A percentile compares a stretch with the other conserved stretches of the same genome.
These are phyloP conservation scores for Tylopilus balloui DNA, from an alignment of 768 basidiomycete genomes.

Conservation along the genomic window DNA sequence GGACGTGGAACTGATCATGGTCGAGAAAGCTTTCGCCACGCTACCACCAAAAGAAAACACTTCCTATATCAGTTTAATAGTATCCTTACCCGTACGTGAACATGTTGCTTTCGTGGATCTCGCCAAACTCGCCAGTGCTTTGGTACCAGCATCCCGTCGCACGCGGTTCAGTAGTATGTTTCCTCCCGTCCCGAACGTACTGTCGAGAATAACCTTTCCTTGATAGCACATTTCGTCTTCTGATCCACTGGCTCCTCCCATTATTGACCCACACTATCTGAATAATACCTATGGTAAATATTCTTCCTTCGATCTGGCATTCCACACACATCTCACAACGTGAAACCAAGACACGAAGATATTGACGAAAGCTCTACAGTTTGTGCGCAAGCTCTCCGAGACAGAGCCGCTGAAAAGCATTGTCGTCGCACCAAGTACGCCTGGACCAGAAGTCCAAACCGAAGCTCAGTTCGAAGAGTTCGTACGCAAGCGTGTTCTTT, in stretches of 20 bases:
- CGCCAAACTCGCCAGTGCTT: neutral
- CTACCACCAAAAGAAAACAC: constrained; percentile 4
- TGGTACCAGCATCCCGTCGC: constrained; percentile 14
- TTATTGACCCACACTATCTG: constrained; percentile 12
- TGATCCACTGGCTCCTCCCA: constrained; percentile 7
- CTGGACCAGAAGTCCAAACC: constrained; percentile 18
- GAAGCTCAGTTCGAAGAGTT: constrained; percentile 13
- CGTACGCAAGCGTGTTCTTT: neutral
- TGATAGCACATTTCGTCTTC: constrained; percentile 16
- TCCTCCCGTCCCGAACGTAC: neutral
- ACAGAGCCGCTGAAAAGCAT: constrained; percentile 13
- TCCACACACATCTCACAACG: neutral
- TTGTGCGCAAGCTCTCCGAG: constrained; percentile 12
- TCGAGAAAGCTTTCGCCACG: constrained; percentile 11
- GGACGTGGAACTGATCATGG: constrained; percentile 17
- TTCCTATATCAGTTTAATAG: constrained; percentile 11
- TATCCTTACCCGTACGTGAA: constrained; percentile 10
- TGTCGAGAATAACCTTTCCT: neutral
- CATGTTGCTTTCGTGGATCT: neutral
- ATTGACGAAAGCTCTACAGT: constrained; percentile 12
- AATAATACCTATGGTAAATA: constrained; percentile 12
- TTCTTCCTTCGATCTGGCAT: neutral
- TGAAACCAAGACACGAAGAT: constrained; percentile 11
- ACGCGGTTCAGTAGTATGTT: constrained; percentile 15
- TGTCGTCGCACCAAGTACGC: constrained; percentile 17